Conservation (phyloP, 345 rosid genomes). For the Syzygium aqueum region DNA sequence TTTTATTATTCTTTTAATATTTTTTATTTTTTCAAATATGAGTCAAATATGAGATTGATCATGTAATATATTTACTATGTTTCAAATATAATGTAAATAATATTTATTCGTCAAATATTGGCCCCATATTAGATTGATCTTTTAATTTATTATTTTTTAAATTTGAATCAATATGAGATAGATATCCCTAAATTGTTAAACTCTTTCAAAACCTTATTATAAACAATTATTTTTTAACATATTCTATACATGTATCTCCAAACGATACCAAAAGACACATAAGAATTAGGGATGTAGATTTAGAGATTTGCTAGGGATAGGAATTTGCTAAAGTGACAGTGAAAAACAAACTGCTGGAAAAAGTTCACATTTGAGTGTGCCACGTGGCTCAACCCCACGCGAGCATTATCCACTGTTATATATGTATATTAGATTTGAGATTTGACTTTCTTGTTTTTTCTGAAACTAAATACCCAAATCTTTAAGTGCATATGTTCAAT, state of each 20-base stretch:
- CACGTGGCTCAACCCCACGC: not conserved
- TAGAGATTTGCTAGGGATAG: not conserved
- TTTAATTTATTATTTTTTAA: not conserved
- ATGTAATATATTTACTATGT: not conserved
- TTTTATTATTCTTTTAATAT: not conserved
- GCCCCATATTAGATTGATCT: not conserved
- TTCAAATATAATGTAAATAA: not conserved
- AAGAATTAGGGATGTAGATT: not conserved
- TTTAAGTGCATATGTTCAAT: too few relatives aligned
- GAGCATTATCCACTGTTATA: not conserved
- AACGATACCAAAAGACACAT: not conserved
- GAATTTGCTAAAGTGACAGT: not conserved
- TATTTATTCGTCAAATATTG: not conserved
- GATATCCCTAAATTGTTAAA: not conserved
- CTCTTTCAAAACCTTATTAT: not conserved
- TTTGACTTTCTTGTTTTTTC: not conserved
- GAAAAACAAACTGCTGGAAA: not conserved
- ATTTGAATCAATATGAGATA: not conserved
- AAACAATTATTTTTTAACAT: not conserved
- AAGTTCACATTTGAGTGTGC: not conserved
- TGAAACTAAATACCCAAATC: not conserved
- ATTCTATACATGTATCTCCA: not conserved
- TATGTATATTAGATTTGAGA: not conserved
- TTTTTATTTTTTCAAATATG: not conserved
- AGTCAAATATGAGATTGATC: not conserved